phyloP scores from a whole-genome alignment of 768 basidiomycete genomes.

The Mycena chlorophos region DNA sequence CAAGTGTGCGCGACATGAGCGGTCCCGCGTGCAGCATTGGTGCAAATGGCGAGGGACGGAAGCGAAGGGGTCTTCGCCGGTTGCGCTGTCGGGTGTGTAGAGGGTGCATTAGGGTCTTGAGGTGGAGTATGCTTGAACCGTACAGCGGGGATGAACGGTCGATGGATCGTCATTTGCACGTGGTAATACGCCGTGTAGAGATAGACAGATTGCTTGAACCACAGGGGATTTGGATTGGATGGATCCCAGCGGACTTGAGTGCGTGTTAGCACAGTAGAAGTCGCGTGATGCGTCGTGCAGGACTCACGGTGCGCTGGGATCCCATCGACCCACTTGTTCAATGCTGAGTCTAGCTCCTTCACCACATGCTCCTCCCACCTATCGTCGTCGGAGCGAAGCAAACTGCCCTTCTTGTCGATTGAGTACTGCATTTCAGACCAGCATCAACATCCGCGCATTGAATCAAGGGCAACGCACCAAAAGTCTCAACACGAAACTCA shows the following conservation, averaged over 20 bases:
- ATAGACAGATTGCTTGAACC: conserved; percentile 58
- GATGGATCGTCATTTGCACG: conserved; percentile 74
- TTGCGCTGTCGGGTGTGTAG: not conserved
- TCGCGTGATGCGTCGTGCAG: not conserved
- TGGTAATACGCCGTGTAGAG: conserved; percentile 49
- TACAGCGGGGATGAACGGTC: conserved; percentile 67
- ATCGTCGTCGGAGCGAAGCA: conserved; percentile 44
- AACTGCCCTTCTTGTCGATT: conserved; percentile 59
- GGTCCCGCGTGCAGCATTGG: conserved; percentile 78
- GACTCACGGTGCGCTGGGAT: conserved; percentile 43
- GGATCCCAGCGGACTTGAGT: conserved; percentile 49
- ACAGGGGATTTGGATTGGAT: conserved; percentile 21
- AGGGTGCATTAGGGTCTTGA: not conserved
- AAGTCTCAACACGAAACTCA: conserved; percentile 49
- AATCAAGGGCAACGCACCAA: conserved; percentile 39
- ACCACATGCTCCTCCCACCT: conserved; percentile 68
- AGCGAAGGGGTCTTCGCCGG: conserved; percentile 26
- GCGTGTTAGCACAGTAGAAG: conserved; percentile 43
- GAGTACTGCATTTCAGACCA: conserved; percentile 48
- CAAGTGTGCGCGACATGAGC: conserved; percentile 66
- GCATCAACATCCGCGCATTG: not conserved
- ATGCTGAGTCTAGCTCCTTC: conserved; percentile 68
- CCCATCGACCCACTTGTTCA: conserved; percentile 74
- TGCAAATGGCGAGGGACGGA: conserved; percentile 78
- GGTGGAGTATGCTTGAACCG: not conserved